Percentiles rank a stretch among this genome's conserved stretches.
phyloP scores from a whole-genome alignment of 2,329 filamentous ascomycete genomes.

The Trichoderma lentiforme region DNA sequence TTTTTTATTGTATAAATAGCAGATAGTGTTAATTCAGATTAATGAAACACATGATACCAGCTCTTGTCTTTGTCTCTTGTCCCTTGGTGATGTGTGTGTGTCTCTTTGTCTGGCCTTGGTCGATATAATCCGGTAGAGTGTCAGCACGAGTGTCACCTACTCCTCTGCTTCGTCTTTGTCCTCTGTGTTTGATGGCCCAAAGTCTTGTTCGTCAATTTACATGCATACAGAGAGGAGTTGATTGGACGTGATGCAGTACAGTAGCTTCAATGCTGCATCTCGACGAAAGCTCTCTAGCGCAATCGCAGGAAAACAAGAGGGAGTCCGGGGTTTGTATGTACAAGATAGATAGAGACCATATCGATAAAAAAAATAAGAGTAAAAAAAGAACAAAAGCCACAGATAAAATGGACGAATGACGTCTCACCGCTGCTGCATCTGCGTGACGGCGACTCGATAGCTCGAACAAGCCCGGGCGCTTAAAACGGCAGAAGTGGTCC shows the following conservation, averaged over 20 bases:
- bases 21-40: conserved; percentile 10
- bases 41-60: conserved; percentile 1
- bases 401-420: neutral
- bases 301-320: neutral
- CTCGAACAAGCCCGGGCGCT: conserved; percentile 8
- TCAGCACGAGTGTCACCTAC: neutral
- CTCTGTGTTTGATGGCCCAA: neutral
- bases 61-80: neutral
- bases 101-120: neutral
- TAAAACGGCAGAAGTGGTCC: conserved; percentile 12
- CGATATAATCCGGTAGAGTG: neutral
- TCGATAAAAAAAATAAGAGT: neutral
- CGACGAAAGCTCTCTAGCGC: neutral
- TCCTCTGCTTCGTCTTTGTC: too few relatives aligned
- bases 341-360: neutral
- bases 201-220: neutral
- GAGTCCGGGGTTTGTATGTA: too few relatives aligned
- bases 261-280: neutral
- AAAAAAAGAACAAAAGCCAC: neutral
- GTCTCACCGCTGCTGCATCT: conserved; percentile 10
- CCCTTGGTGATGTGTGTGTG: too few relatives aligned
- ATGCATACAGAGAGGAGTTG: too few relatives aligned
- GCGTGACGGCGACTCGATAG: neutral
- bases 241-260: neutral
- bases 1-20: conserved; percentile 14